phyloP scores from a whole-genome alignment of 495 filamentous ascomycete species.

The Aspergillus funiculosus region DNA sequence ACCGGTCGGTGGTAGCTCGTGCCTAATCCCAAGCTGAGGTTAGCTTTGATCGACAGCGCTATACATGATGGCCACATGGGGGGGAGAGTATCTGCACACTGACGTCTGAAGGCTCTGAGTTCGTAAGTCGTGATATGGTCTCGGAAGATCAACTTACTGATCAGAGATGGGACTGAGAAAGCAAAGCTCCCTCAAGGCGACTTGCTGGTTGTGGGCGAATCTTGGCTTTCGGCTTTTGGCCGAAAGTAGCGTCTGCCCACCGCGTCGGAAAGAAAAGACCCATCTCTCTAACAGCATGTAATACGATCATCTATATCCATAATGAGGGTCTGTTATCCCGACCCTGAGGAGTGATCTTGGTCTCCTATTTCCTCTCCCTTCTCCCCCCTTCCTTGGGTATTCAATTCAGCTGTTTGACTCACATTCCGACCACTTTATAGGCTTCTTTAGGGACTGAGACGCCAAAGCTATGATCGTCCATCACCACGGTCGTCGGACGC shows the following conservation, averaged over 20 bases:
- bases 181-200: background rate
- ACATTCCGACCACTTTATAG: no score
- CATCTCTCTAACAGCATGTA: background rate
- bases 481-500: background rate
- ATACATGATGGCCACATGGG: constrained; percentile 9
- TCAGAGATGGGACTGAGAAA: no score
- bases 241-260: no score
- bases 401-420: no score
- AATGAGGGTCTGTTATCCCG: no score
- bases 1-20: constrained; percentile 1
- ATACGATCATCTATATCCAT: no score
- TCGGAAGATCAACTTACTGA: no score
- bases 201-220: background rate
- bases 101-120: constrained; percentile 6
- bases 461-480: background rate
- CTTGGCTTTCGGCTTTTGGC: background rate
- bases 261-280: no score
- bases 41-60: constrained; percentile 8
- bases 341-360: no score
- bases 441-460: no score
- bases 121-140: background rate
- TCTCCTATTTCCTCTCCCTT: background rate
- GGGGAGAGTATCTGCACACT: constrained; percentile 6
- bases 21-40: background rate
- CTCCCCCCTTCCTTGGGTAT: background rate